Evolutionary conservation across 2,329 filamentous ascomycete genomes (phyloP).

Genomic region (Colletotrichum musae): DNA sequence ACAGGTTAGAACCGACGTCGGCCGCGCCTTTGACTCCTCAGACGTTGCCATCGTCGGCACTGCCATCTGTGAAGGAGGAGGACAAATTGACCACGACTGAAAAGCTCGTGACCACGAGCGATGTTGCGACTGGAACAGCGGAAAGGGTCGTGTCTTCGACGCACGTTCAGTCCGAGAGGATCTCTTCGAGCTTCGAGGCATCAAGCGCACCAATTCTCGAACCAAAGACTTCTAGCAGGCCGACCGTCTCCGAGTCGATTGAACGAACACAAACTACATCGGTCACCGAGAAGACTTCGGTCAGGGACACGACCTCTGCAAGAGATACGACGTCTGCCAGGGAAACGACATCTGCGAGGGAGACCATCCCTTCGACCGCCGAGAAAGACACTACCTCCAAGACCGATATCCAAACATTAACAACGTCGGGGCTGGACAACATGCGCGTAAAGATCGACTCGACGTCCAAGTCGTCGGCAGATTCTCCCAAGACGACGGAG

Average conservation of each 20-base stretch:
- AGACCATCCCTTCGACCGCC: neutral
- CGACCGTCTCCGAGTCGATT: neutral
- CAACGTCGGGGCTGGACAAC: neutral
- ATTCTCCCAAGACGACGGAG: neutral
- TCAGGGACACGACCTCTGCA: neutral
- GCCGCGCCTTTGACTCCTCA: neutral
- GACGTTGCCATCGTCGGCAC: neutral
- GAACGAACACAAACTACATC: neutral
- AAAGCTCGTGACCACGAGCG: neutral
- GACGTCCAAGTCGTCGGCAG: neutral
- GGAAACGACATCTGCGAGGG: neutral
- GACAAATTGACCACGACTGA: neutral
- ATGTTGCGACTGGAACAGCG: neutral
- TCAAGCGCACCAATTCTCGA: neutral
- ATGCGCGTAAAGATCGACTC: neutral
- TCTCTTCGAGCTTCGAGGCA: neutral
- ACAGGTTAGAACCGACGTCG: neutral
- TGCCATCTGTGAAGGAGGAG: neutral
- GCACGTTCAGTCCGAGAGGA: neutral
- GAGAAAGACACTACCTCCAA: too few species aligned
- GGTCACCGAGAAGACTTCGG: too few species aligned
- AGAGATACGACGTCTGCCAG: neutral
- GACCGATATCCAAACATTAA: too few species aligned
- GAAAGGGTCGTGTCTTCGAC: neutral
- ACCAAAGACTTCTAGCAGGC: neutral